Evolutionary conservation across 164 flowering plant species (phyloP).

Genomic region (Paratinospora sagittata): DNA sequence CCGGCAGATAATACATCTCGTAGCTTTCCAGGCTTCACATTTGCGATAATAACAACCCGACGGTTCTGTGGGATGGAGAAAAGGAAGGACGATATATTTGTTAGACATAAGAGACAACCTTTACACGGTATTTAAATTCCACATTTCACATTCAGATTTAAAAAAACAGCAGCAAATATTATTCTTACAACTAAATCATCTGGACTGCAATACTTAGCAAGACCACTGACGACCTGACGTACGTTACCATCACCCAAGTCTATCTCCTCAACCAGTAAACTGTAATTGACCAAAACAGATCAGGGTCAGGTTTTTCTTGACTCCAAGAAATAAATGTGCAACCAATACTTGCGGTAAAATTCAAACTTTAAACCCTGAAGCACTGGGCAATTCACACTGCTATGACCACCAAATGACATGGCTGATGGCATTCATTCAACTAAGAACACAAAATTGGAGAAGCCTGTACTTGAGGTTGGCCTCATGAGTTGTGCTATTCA

Average conservation of each 20-base stretch:
- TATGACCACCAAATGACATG: neutral
- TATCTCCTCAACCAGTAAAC: conserved; percentile 95
- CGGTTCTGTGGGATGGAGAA: conserved; percentile 56
- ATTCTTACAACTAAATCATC: conserved; percentile 64
- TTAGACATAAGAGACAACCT: no score
- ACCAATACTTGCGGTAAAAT: neutral
- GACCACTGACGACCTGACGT: conserved; percentile 97
- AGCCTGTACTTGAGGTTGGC: neutral
- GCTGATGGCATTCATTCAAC: neutral
- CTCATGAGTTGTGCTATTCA: neutral
- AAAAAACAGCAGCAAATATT: neutral
- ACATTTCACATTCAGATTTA: neutral
- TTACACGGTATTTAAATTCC: neutral
- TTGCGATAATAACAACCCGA: conserved; percentile 72
- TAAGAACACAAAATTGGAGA: neutral
- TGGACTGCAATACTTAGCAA: conserved; percentile 76
- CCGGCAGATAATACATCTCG: conserved; percentile 91
- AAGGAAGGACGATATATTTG: neutral
- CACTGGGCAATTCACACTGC: neutral
- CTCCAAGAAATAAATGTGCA: neutral
- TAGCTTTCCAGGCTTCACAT: conserved; percentile 94
- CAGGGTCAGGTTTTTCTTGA: neutral
- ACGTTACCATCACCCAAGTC: conserved; percentile 76
- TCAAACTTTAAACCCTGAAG: neutral
- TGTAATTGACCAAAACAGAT: conserved; percentile 22